phyloP scores from a whole-genome alignment of 1,139 yeast genomes.

The Sugiyamaella novakii region DNA sequence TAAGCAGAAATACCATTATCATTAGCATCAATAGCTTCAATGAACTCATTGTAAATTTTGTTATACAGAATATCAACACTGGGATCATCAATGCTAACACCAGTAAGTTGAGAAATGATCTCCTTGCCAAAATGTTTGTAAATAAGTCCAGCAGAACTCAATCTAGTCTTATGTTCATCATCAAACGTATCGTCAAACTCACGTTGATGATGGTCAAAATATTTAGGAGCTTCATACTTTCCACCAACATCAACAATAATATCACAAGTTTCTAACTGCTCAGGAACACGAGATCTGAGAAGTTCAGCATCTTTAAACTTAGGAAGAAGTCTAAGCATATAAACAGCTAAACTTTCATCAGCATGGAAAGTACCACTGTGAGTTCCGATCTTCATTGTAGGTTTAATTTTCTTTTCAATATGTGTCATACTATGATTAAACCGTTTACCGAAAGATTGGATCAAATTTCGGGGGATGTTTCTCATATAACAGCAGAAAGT shows the following conservation, averaged over 20 bases:
- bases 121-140: conserved; percentile 92
- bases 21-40: conserved; percentile 93
- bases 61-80: conserved; percentile 61
- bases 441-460: background rate
- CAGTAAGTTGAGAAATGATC: conserved; percentile 55
- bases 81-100: conserved; percentile 36
- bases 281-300: conserved; percentile 81
- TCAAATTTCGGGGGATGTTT: background rate
- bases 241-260: conserved; percentile 96
- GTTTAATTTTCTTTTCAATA: conserved; percentile 26
- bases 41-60: conserved; percentile 78
- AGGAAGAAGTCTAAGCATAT: conserved; percentile 75
- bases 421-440: conserved; percentile 11
- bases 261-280: conserved; percentile 82
- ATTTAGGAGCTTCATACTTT: conserved; percentile 83
- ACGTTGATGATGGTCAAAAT: conserved; percentile 95
- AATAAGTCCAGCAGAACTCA: conserved; percentile 91
- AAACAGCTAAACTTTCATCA: conserved; percentile 95
- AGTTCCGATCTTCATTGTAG: conserved; percentile 64
- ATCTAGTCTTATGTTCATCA: conserved; percentile 64
- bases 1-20: conserved; percentile 90
- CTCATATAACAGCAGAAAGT: too few species aligned
- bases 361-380: conserved; percentile 97
- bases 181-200: conserved; percentile 66
- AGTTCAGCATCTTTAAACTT: conserved; percentile 65